These are phyloP conservation scores for Emiliania huxleyi DNA, from an alignment of 78 protist genomes.

Conservation along the genomic window DNA sequence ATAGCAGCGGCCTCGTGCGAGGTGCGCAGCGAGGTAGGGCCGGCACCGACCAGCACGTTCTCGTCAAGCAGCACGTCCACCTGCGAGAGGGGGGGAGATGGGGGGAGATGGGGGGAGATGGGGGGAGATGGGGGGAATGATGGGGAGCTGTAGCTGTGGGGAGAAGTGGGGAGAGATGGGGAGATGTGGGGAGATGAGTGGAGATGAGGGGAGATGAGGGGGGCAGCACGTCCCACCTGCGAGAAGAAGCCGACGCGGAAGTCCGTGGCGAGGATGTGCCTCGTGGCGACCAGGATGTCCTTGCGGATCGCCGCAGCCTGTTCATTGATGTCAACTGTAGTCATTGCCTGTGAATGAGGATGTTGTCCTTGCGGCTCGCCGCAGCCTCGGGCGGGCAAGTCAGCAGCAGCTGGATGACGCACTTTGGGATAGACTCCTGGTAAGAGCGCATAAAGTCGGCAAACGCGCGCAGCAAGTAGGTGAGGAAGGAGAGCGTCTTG, in stretches of 20 bases:
- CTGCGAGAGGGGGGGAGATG: background rate
- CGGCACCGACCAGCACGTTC: conserved; percentile 63
- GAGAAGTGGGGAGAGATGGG: background rate
- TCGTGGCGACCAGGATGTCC: conserved; percentile 80
- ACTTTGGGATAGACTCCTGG: conserved; percentile 70
- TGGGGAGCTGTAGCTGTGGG: no score
- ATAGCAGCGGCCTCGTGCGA: no score
- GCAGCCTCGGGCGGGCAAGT: conserved; percentile 77
- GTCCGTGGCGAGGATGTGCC: conserved; percentile 84
- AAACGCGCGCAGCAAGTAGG: conserved; percentile 74
- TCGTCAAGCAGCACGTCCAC: conserved; percentile 78
- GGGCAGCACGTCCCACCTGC: conserved; percentile 25
- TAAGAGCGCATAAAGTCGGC: conserved; percentile 54
- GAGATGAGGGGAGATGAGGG: no score
- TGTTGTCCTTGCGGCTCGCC: conserved; percentile 69
- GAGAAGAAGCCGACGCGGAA: conserved; percentile 77
- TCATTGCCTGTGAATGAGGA: conserved; percentile 82
- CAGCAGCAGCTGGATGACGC: conserved; percentile 72
- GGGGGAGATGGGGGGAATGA: no score
- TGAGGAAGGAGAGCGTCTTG: conserved; percentile 85
- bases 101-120: background rate
- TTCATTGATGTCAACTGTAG: no score
- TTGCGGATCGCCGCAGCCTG: conserved; percentile 60
- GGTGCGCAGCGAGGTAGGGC: background rate
- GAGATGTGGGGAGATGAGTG: background rate